These are phyloP conservation scores for Leavenworthia alabamica DNA, from an alignment of 345 rosid species.

Conservation along the genomic window DNA sequence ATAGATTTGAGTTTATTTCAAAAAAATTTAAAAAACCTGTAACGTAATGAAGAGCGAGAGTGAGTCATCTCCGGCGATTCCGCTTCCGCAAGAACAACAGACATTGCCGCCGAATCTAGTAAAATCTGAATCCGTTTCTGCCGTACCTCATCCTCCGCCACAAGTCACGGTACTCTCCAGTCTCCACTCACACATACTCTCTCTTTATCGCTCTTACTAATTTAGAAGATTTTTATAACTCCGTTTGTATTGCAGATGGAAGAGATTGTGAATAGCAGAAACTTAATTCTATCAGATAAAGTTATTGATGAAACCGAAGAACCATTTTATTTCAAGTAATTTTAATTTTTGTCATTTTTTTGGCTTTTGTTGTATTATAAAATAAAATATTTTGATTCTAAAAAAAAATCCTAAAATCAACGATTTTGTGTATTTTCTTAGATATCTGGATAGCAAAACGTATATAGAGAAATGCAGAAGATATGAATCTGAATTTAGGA, in stretches of 20 bases:
- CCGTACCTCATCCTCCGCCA: not conserved
- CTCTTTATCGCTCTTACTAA: not conserved
- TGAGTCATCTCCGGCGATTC: constrained; percentile 16
- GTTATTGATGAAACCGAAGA: not conserved
- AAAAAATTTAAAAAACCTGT: not conserved
- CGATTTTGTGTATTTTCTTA: constrained; percentile 13
- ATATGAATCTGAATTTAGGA: constrained; percentile 56
- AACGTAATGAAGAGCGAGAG: constrained; percentile 8
- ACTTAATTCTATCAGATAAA: not conserved
- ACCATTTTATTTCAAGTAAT: constrained; percentile 12
- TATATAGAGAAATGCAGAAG: constrained; percentile 47
- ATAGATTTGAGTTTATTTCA: not conserved
- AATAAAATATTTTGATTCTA: too few relatives aligned
- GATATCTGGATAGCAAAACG: constrained; percentile 39
- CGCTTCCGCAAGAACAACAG: constrained; percentile 3
- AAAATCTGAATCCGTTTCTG: not conserved
- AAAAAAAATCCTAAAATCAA: not conserved
- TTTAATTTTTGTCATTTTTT: not conserved
- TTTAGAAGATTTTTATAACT: constrained; percentile 2
- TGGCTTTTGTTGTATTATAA: not conserved
- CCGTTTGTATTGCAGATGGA: not conserved
- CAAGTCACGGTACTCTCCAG: constrained; percentile 7
- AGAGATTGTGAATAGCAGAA: not conserved
- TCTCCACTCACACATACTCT: too few relatives aligned
- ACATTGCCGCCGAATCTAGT: not conserved